phyloP scores from a whole-genome alignment of 495 filamentous ascomycete species.

The Annulohypoxylon stygium region DNA sequence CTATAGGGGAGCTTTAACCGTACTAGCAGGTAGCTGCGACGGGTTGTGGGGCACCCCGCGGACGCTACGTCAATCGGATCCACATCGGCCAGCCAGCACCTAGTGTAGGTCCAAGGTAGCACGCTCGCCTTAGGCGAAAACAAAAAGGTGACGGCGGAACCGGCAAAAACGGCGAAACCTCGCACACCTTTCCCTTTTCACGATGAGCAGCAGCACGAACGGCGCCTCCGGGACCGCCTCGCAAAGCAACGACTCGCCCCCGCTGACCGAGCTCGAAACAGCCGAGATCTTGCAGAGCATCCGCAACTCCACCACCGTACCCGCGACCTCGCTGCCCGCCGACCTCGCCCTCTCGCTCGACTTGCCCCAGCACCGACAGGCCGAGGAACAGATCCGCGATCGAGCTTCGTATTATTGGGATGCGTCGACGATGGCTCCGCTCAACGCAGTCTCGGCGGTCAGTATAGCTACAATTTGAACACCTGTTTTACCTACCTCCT shows the following conservation, averaged over 20 bases:
- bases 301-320: slow-evolving; percentile 32
- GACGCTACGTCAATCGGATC: slow-evolving; percentile 31
- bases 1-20: background rate
- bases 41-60: slow-evolving; percentile 35
- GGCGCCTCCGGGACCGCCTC: slow-evolving; percentile 29
- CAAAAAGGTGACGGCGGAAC: slow-evolving; percentile 8
- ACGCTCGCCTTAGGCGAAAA: background rate
- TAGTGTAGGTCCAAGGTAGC: background rate
- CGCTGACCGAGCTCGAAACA: slow-evolving; percentile 46
- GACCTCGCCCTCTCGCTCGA: slow-evolving; percentile 49
- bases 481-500: background rate
- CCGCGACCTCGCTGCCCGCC: slow-evolving; percentile 40
- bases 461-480: slow-evolving; percentile 49
- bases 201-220: slow-evolving; percentile 33
- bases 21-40: background rate
- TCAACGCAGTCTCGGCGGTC: slow-evolving; percentile 69
- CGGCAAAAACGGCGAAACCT: slow-evolving; percentile 30
- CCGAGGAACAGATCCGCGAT: slow-evolving; percentile 35
- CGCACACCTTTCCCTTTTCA: slow-evolving; percentile 30
- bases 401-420: slow-evolving; percentile 62
- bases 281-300: slow-evolving; percentile 45
- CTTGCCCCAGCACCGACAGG: slow-evolving; percentile 30
- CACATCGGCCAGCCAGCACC: slow-evolving; percentile 8
- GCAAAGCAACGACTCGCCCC: slow-evolving; percentile 35
- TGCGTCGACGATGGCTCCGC: slow-evolving; percentile 66